These are phyloP conservation scores for Penicillium mononematosum DNA, from an alignment of 495 filamentous ascomycete genomes.

Conservation along the genomic window DNA sequence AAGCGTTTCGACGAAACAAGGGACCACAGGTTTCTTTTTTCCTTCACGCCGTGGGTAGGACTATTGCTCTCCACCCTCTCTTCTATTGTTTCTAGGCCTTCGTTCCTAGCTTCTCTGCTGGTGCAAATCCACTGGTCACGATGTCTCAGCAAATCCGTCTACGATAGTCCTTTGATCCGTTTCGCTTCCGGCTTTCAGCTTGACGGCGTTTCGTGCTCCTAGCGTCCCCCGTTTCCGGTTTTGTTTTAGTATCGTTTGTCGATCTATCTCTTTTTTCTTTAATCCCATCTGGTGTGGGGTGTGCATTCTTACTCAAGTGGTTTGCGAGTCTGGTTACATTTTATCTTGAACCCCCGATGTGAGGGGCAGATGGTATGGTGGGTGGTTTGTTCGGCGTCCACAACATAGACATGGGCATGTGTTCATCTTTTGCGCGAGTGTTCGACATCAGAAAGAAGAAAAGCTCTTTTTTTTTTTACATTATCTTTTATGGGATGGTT, in stretches of 20 bases:
- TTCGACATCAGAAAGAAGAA: conserved; percentile 29
- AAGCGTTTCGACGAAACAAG: conserved; percentile 10
- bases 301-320: conserved; percentile 38
- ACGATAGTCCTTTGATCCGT: conserved; percentile 10
- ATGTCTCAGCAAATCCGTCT: conserved; percentile 5
- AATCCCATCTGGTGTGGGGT: conserved; percentile 32
- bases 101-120: conserved; percentile 9
- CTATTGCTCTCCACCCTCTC: conserved; percentile 16
- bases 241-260: conserved; percentile 26
- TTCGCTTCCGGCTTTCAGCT: conserved; percentile 14
- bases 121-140: conserved; percentile 8
- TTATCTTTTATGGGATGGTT: conserved; percentile 27
- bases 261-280: conserved; percentile 24
- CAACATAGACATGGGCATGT: conserved; percentile 51
- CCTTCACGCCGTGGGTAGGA: conserved; percentile 14
- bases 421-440: conserved; percentile 29
- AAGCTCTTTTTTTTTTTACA: conserved; percentile 25
- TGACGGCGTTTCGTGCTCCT: conserved; percentile 22
- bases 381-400: conserved; percentile 48
- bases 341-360: conserved; percentile 33
- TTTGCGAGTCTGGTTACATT: conserved; percentile 32
- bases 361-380: conserved; percentile 40
- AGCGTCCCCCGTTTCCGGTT: conserved; percentile 15
- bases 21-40: background rate
- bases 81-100: conserved; percentile 1